Percentiles rank a stretch among this genome's conserved stretches.
These are phyloP conservation scores for Wallacemonas sp. DNA, from an alignment of 208 protist species.

Conservation along the genomic window DNA sequence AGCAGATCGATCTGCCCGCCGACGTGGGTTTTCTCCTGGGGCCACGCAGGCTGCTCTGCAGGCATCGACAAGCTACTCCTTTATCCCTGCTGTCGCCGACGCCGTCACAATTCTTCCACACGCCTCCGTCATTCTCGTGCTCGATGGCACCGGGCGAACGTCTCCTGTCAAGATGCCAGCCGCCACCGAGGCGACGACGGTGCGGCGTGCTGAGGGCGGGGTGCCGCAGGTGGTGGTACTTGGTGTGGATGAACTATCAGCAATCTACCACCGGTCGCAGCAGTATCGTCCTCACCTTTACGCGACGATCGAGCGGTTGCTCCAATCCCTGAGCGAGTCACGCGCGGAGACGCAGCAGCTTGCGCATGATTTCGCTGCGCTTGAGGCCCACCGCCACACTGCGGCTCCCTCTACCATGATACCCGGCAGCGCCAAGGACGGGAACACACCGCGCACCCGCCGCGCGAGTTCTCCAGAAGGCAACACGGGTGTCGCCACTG, in stretches of 20 bases:
- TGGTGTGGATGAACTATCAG: constrained; percentile 32
- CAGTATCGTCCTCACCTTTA: constrained; percentile 42
- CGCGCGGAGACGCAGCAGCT: constrained; percentile 3
- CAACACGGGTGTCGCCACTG: too few relatives aligned
- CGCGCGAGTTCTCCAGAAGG: too few relatives aligned
- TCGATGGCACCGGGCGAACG: neutral
- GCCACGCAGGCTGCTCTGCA: constrained; percentile 2
- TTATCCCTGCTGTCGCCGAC: constrained; percentile 24
- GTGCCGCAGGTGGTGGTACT: constrained; percentile 29
- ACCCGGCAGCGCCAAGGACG: too few relatives aligned
- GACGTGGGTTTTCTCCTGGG: neutral
- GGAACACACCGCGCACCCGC: too few relatives aligned
- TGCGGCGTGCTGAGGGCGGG: too few relatives aligned
- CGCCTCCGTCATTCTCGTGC: constrained; percentile 28
- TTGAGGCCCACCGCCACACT: neutral
- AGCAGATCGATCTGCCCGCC: too few relatives aligned
- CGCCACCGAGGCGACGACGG: neutral
- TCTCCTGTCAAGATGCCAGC: neutral
- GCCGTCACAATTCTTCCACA: constrained; percentile 28
- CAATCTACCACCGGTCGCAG: constrained; percentile 18
- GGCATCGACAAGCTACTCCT: constrained; percentile 21
- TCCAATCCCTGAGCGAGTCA: constrained; percentile 9
- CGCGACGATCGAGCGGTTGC: constrained; percentile 23
- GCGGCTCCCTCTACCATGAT: too few relatives aligned
- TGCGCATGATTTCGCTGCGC: neutral